phyloP scores from a whole-genome alignment of 148 eudicot genomes.

The Cornus controversa region DNA sequence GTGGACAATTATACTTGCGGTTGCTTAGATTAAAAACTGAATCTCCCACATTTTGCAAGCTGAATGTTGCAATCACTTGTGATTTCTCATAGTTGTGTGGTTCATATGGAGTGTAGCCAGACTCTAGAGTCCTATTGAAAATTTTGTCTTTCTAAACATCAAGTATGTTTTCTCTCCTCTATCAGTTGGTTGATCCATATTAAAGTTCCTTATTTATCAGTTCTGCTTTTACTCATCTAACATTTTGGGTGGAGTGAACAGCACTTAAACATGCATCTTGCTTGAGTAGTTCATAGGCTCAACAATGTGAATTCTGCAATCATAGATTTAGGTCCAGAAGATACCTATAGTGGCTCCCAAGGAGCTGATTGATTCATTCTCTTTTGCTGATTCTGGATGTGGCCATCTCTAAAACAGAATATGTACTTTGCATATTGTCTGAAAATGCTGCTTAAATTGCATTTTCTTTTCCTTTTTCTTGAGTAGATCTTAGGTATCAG shows the following conservation, averaged over 20 bases:
- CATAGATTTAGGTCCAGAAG: no score
- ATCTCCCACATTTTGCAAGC: background rate
- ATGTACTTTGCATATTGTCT: slow-evolving; percentile 1
- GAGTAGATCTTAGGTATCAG: slow-evolving; percentile 28
- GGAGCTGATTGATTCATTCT: no score
- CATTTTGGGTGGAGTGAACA: no score
- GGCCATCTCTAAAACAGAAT: background rate
- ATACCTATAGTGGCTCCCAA: no score
- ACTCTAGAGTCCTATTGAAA: no score
- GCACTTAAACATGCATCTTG: background rate
- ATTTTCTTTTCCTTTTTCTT: slow-evolving; percentile 9
- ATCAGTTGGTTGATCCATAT: background rate
- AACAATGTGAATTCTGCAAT: background rate
- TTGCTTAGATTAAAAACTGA: background rate
- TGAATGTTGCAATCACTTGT: background rate
- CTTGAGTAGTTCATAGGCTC: background rate
- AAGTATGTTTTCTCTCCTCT: no score
- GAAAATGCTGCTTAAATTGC: slow-evolving; percentile 5
- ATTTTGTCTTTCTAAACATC: no score
- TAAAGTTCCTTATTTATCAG: no score
- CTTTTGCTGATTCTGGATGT: no score
- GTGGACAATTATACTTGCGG: background rate
- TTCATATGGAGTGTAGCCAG: background rate
- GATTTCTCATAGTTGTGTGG: background rate
- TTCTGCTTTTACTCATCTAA: no score